Evolutionary conservation across 139 green algal genomes (phyloP).

Genomic region (Chlorella sorokiniana): DNA sequence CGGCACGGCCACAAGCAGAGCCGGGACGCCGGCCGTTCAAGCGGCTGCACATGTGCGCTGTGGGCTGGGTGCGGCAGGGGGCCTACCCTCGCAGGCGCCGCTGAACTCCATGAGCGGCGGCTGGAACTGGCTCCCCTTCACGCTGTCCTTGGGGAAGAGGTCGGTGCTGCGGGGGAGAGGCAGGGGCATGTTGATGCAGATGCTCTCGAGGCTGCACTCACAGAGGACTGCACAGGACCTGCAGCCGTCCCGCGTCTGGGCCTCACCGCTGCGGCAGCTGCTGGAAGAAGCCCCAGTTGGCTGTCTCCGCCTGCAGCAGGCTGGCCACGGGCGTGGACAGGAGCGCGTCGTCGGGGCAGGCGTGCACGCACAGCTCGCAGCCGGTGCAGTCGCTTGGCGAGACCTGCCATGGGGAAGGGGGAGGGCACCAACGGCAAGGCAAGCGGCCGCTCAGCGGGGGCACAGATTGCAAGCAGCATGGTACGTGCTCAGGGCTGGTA

Average conservation of each 20-base stretch:
- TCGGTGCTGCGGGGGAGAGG: conserved; percentile 21
- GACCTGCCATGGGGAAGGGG: conserved; percentile 36
- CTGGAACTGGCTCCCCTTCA: conserved; percentile 61
- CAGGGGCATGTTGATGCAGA: too few species aligned
- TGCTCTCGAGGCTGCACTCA: too few species aligned
- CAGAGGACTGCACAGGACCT: too few species aligned
- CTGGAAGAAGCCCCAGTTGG: conserved; percentile 54
- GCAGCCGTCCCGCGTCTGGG: neutral
- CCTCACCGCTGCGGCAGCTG: conserved; percentile 34
- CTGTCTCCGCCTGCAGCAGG: conserved; percentile 42
- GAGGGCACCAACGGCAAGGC: neutral
- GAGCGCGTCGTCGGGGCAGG: conserved; percentile 62
- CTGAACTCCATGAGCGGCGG: conserved; percentile 63
- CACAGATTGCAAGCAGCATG: too few species aligned
- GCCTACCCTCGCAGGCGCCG: conserved; percentile 65
- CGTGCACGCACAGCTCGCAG: conserved; percentile 65
- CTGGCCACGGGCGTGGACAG: conserved; percentile 32
- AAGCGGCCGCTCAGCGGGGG: too few species aligned
- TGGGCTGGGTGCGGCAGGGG: too few species aligned
- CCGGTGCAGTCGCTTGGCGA: conserved; percentile 68
- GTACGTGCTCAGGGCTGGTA: too few species aligned
- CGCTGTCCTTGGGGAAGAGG: conserved; percentile 55
- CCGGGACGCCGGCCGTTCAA: too few species aligned
- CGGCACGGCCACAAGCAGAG: too few species aligned
- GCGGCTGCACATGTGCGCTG: too few species aligned